Percentiles rank a stretch among this genome's conserved stretches.
Evolutionary conservation across 75 land plant species (phyloP).

Genomic region (Gnetum montanum): DNA sequence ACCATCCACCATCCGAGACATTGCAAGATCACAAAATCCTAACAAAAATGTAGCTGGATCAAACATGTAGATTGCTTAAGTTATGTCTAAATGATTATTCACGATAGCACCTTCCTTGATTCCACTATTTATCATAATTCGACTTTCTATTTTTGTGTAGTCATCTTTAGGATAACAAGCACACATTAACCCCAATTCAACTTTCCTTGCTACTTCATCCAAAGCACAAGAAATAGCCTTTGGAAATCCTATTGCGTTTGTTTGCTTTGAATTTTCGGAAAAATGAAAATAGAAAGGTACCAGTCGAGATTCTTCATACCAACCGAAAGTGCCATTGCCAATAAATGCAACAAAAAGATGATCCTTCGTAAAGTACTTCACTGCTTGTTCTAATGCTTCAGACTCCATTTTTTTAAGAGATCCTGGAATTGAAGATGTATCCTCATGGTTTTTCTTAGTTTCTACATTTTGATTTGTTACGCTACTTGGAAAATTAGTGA

Average conservation of each 20-base stretch:
- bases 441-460: too few relatives aligned
- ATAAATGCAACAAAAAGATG: slow-evolving; percentile 40
- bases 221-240: slow-evolving; percentile 37
- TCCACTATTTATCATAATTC: slow-evolving; percentile 38
- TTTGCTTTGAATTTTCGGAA: slow-evolving; percentile 36
- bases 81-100: slow-evolving; percentile 14
- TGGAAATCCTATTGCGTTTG: slow-evolving; percentile 23
- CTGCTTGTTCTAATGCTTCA: slow-evolving; percentile 32
- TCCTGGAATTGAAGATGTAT: too few relatives aligned
- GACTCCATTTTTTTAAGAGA: too few relatives aligned
- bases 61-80: slow-evolving; percentile 13
- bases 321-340: slow-evolving; percentile 39
- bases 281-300: slow-evolving; percentile 25
- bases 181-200: slow-evolving; percentile 40
- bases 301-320: slow-evolving; percentile 45
- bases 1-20: slow-evolving; percentile 13
- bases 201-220: slow-evolving; percentile 44
- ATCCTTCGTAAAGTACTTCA: slow-evolving; percentile 3
- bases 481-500: too few relatives aligned
- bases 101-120: slow-evolving; percentile 22
- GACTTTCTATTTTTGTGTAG: slow-evolving; percentile 12
- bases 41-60: slow-evolving; percentile 30
- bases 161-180: slow-evolving; percentile 31
- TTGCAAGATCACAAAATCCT: slow-evolving; percentile 30
- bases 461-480: too few relatives aligned